Base-by-base conservation (phyloP, 257 asterid genomes). In the Fraxinus quadrangulata region DNA sequence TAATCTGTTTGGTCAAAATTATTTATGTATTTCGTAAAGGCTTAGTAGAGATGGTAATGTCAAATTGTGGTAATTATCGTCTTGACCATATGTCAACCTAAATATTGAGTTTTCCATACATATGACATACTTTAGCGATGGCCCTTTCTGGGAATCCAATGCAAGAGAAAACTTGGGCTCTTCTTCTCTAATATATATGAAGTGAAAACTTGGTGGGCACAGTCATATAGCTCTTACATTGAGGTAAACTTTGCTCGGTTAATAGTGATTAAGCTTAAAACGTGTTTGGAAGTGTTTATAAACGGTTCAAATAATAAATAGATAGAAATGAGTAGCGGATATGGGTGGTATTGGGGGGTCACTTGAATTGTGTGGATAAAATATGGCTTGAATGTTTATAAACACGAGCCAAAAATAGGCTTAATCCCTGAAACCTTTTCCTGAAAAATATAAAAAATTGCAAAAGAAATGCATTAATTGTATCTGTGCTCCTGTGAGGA, bases 381-480 rank as follows among this genome's bases (percentile, higher is more conserved):
- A 10, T 8, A 39, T 39, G 45, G 14, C 13, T 39, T 39, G 1
- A 10, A 12, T 9, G 3, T 9, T 10, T 39, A 39, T 9, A 39
- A 37, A 39, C 45, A 39, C 10, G 45, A 39, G 10, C 42, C 42
- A 36, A 6, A 30, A 30, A 30, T 36, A 36, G 40, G 40, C 40
- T 0, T 37, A 37, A 37, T 37, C 40, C 40, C 2, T 49, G 23
- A 13, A 56, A 19, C 1, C 66, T 56, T 56, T 56, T 30, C 24
- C 23, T 17, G 66, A 19, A 21, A 56, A n/a, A 56, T 56, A 56
- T 56, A 56, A 61, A 9, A 24, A 3, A 12, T 61, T 61, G 4
- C 68, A 10, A 21, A 70, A 76, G 34, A 73, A 63, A 75, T 71
- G 61, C 67, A 74, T 78, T 71, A 70, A 70, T 63, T 70, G 30